phyloP scores from a whole-genome alignment of 495 filamentous ascomycete genomes.

The Tuber umbilicatum region DNA sequence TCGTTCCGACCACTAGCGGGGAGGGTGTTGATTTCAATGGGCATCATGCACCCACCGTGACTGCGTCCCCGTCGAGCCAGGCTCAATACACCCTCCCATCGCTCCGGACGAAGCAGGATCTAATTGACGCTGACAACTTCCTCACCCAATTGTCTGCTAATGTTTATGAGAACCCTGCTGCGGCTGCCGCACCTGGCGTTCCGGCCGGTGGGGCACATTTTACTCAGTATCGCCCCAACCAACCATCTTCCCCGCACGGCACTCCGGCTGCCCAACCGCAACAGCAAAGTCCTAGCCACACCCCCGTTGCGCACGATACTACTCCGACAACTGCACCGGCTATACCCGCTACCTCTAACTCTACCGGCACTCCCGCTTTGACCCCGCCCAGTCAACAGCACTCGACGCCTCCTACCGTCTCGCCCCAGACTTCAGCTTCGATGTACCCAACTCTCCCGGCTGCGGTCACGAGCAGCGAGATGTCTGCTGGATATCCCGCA shows the following conservation, averaged over 20 bases:
- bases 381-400: constrained; percentile 69
- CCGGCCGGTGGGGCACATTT: constrained; percentile 63
- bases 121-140: constrained; percentile 85
- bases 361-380: constrained; percentile 68
- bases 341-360: constrained; percentile 54
- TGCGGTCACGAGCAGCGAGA: constrained; percentile 55
- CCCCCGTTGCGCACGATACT: constrained; percentile 50
- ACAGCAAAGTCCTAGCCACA: constrained; percentile 37
- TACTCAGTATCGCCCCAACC: constrained; percentile 61
- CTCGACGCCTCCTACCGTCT: constrained; percentile 58
- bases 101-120: constrained; percentile 82
- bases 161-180: constrained; percentile 82
- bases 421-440: constrained; percentile 53
- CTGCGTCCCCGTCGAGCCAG: constrained; percentile 43
- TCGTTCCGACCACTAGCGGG: constrained; percentile 37
- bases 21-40: constrained; percentile 39
- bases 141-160: constrained; percentile 91
- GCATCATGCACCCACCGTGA: constrained; percentile 33
- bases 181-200: constrained; percentile 66
- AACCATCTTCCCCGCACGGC: constrained; percentile 59
- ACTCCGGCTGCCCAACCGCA: constrained; percentile 24
- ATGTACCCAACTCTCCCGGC: constrained; percentile 84
- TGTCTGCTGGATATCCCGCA: constrained; percentile 53
- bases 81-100: constrained; percentile 73
- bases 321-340: constrained; percentile 55